phyloP scores from a whole-genome alignment of 2,329 filamentous ascomycete genomes.

The Aspergillus caelatus region DNA sequence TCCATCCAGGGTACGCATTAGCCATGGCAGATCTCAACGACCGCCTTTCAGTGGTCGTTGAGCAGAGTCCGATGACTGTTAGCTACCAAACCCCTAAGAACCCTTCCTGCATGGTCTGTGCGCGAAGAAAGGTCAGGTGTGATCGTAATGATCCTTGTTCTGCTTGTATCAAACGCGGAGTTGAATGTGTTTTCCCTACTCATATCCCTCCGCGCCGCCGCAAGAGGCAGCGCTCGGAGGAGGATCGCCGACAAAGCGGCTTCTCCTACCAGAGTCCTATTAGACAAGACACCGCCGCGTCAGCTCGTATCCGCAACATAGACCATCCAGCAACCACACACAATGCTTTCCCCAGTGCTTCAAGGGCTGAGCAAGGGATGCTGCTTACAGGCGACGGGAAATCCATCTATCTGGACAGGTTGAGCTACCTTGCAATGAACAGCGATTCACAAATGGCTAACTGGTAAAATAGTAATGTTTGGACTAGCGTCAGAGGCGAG shows the following conservation, averaged over 20 bases:
- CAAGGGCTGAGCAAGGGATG: not conserved
- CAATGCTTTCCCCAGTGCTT: not conserved
- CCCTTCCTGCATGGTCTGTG: slow-evolving; percentile 11
- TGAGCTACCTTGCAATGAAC: not conserved
- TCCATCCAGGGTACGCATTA: not conserved
- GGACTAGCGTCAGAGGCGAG: slow-evolving; percentile 11
- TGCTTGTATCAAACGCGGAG: slow-evolving; percentile 1
- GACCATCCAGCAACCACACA: not conserved
- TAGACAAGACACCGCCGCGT: not conserved
- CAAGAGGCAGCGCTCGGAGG: slow-evolving; percentile 4
- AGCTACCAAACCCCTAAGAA: not conserved
- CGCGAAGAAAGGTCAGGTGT: slow-evolving; percentile 12
- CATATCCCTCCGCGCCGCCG: slow-evolving; percentile 9
- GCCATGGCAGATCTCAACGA: not conserved
- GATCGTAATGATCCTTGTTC: slow-evolving; percentile 13
- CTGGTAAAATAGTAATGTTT: slow-evolving; percentile 8
- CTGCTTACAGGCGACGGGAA: slow-evolving; percentile 9
- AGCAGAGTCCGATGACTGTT: not conserved
- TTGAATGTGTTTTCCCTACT: slow-evolving; percentile 9
- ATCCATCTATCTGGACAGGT: slow-evolving; percentile 12
- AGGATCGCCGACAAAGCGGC: not conserved
- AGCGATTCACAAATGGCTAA: not conserved
- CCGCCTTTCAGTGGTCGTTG: not conserved
- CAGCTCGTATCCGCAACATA: not conserved
- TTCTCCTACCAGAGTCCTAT: not conserved